Conservation (phyloP, 495 filamentous ascomycete genomes). For the Oleoguttula mirabilis region DNA sequence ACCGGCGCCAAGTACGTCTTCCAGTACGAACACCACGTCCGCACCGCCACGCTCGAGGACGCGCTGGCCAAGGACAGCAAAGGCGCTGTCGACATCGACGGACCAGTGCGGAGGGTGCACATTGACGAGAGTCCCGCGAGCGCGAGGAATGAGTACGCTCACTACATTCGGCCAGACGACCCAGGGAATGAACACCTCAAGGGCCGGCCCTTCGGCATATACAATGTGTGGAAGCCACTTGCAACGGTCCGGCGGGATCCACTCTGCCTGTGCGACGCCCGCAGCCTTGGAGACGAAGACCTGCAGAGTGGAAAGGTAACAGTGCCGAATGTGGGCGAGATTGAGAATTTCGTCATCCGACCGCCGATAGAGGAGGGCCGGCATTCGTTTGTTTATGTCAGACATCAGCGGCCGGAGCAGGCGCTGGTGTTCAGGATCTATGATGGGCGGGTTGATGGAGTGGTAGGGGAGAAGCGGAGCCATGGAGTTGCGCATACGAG, state of each 20-base stretch:
- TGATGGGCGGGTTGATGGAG: conserved; percentile 1
- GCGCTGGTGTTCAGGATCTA: conserved; percentile 3
- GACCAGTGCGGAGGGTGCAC: conserved; percentile 3
- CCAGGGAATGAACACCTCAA: conserved; percentile 1
- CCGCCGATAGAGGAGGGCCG: neutral
- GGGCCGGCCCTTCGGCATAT: conserved; percentile 1
- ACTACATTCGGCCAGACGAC: neutral
- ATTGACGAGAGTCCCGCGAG: conserved; percentile 3
- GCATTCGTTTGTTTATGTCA: conserved; percentile 5
- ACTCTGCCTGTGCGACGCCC: conserved; percentile 1
- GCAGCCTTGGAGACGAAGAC: neutral
- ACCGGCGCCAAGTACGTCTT: conserved; percentile 4
- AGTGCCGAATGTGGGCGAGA: conserved; percentile 7
- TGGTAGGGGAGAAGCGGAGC: neutral
- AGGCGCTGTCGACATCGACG: conserved; percentile 4
- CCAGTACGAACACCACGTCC: conserved; percentile 2
- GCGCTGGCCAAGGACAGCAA: neutral
- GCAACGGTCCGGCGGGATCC: conserved; percentile 1
- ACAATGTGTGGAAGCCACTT: conserved; percentile 8
- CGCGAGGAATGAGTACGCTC: neutral
- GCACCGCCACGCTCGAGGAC: neutral
- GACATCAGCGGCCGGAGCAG: neutral
- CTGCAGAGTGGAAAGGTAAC: neutral
- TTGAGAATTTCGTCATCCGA: conserved; percentile 1
- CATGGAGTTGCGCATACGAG: conserved; percentile 5